Evolutionary conservation across 192 early-diverging fungal genomes (phyloP).

Genomic region (Mortierella hygrophila): DNA sequence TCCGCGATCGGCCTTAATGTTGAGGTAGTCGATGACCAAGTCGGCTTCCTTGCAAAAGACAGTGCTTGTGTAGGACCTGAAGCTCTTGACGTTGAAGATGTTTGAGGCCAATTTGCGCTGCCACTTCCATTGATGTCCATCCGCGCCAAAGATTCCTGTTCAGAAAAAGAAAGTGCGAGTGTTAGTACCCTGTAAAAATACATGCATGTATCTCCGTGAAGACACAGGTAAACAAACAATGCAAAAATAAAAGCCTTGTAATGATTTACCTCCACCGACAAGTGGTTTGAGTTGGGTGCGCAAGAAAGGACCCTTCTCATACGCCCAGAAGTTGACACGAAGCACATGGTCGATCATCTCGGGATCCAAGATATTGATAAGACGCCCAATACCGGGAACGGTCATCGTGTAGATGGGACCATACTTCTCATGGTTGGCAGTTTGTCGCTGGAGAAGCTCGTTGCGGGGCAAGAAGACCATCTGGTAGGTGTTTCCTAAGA

Average conservation of each 20-base stretch:
- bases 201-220: neutral
- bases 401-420: conserved; percentile 40
- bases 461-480: conserved; percentile 11
- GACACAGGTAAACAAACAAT: neutral
- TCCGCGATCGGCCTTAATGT: conserved; percentile 25
- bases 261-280: conserved; percentile 43
- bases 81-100: conserved; percentile 60
- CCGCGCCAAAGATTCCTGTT: conserved; percentile 49
- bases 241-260: neutral
- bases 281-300: conserved; percentile 22
- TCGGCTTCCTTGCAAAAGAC: conserved; percentile 39
- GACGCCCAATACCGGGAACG: conserved; percentile 29
- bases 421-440: conserved; percentile 20
- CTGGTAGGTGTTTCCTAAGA: conserved; percentile 36
- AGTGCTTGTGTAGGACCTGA: conserved; percentile 45
- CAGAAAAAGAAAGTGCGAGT: neutral
- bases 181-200: neutral
- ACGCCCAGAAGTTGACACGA: conserved; percentile 51
- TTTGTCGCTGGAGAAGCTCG: conserved; percentile 38
- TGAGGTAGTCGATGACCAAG: conserved; percentile 39
- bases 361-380: conserved; percentile 38
- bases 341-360: conserved; percentile 48
- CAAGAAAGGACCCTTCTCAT: conserved; percentile 44
- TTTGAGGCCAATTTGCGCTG: conserved; percentile 57
- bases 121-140: conserved; percentile 56